These are phyloP conservation scores for Allomyces javanicus DNA, from an alignment of 192 early-diverging fungal species.

Conservation along the genomic window DNA sequence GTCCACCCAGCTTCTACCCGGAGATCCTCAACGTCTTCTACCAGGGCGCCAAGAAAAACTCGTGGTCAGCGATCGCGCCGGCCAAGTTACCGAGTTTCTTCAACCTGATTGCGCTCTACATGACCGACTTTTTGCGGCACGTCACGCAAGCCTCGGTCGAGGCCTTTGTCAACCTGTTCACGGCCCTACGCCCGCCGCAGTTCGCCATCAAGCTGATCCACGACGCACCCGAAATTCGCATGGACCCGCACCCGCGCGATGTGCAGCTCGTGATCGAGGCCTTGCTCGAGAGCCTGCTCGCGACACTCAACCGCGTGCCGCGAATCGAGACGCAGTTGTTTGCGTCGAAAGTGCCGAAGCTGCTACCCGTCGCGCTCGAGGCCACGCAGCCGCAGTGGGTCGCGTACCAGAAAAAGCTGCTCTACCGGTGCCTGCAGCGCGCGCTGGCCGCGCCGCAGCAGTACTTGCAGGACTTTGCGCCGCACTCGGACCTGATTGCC, in stretches of 20 bases:
- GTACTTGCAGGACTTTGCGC: conserved; percentile 28
- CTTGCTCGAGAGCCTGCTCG: conserved; percentile 22
- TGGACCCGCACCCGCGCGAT: conserved; percentile 24
- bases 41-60: conserved; percentile 28
- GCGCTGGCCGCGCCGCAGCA: conserved; percentile 18
- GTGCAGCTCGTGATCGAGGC: conserved; percentile 21
- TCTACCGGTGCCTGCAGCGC: conserved; percentile 13
- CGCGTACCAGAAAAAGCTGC: conserved; percentile 10
- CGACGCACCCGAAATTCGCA: conserved; percentile 21
- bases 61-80: conserved; percentile 23
- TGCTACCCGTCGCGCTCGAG: conserved; percentile 23
- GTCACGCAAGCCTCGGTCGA: conserved; percentile 22
- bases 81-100: conserved; percentile 20
- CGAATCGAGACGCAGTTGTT: conserved; percentile 36
- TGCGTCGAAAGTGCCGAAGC: conserved; percentile 8
- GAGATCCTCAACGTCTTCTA: conserved; percentile 39
- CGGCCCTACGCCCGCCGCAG: conserved; percentile 14
- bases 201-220: conserved; percentile 9
- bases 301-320: conserved; percentile 26
- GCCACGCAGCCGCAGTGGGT: conserved; percentile 28
- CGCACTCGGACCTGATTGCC: conserved; percentile 20
- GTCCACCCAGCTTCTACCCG: conserved; percentile 31
- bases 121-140: conserved; percentile 26
- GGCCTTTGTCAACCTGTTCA: conserved; percentile 32
- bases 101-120: conserved; percentile 22